phyloP scores from a whole-genome alignment of 345 rosid species.

The Theobroma cacao region DNA sequence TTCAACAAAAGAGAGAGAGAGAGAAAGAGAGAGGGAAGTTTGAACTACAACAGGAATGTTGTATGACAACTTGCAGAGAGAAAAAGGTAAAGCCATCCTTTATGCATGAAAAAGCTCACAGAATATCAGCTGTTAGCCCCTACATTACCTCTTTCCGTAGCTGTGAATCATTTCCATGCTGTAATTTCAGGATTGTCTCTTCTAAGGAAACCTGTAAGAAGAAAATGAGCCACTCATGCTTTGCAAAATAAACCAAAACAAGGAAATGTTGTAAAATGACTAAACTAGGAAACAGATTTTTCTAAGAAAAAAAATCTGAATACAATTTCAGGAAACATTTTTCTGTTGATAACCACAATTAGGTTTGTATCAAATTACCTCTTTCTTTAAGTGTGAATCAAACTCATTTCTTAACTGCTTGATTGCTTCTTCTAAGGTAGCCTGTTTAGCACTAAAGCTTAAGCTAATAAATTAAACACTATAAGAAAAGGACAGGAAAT shows the following conservation, averaged over 20 bases:
- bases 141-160: slow-evolving; percentile 33
- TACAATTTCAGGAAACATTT: background rate
- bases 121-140: background rate
- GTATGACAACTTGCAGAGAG: background rate
- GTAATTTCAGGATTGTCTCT: slow-evolving; percentile 36
- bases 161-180: slow-evolving; percentile 24
- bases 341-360: background rate
- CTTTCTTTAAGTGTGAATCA: slow-evolving; percentile 16
- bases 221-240: slow-evolving; percentile 11
- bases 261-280: background rate
- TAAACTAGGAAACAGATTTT: background rate
- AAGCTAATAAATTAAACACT: background rate
- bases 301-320: background rate
- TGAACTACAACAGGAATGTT: background rate
- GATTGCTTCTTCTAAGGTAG: slow-evolving; percentile 16
- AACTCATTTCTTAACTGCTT: slow-evolving; percentile 7
- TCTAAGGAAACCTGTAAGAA: slow-evolving; percentile 42
- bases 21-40: slow-evolving; percentile 4
- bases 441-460: slow-evolving; percentile 1
- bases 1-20: too few species aligned
- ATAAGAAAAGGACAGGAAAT: background rate
- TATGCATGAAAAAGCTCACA: background rate
- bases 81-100: slow-evolving; percentile 1
- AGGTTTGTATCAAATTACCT: slow-evolving; percentile 17
- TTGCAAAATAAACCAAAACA: background rate